Evolutionary conservation across 2,329 filamentous ascomycete species (phyloP).

Genomic region (Phaeosphaeria sp.): DNA sequence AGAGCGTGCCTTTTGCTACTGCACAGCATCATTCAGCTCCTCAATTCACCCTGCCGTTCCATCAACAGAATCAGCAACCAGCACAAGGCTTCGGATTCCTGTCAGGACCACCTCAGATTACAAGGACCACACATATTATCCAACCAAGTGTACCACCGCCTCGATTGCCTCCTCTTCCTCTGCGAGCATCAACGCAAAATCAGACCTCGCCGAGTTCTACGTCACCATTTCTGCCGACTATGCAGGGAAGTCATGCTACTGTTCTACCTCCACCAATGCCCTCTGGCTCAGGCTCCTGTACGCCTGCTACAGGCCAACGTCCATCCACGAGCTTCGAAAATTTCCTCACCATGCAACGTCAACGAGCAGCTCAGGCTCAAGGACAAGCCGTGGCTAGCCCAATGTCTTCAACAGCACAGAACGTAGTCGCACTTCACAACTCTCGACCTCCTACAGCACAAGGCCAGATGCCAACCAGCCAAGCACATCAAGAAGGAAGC

Average conservation of each 20-base stretch:
- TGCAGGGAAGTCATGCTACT: not conserved
- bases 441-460: not conserved
- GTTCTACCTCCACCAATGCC: not conserved
- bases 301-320: not conserved
- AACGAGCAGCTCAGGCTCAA: not conserved
- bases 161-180: not conserved
- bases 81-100: not conserved
- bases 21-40: not conserved
- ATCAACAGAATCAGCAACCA: not conserved
- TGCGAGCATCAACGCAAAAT: not conserved
- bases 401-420: not conserved
- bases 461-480: not conserved
- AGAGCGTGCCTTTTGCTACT: not conserved
- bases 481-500: not conserved
- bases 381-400: not conserved
- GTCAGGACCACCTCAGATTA: not conserved
- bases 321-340: not conserved
- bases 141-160: not conserved
- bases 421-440: not conserved
- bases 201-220: not conserved
- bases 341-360: not conserved
- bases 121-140: not conserved
- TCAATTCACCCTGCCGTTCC: not conserved
- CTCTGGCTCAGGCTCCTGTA: not conserved
- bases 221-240: not conserved